These are phyloP conservation scores for Pseudogymnoascus sp. DNA, from an alignment of 2,329 filamentous ascomycete species.

Conservation along the genomic window DNA sequence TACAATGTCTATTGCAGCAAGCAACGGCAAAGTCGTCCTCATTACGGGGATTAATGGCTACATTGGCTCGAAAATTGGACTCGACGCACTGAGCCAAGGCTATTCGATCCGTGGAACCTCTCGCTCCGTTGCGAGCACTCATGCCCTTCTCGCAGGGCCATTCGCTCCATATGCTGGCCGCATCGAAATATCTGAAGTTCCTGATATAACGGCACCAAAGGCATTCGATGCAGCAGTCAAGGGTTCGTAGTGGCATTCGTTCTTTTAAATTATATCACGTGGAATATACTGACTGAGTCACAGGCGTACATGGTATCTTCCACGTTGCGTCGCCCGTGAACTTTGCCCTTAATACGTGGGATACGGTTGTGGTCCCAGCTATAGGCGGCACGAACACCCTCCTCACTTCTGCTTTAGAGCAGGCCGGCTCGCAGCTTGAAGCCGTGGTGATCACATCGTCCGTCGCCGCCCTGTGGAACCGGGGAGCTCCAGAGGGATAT, in stretches of 20 bases:
- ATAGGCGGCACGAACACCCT: neutral
- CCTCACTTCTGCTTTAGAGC: neutral
- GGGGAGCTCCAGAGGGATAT: neutral
- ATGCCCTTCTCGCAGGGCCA: constrained; percentile 21
- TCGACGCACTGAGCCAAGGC: constrained; percentile 21
- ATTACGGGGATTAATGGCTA: constrained; percentile 30
- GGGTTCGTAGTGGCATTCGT: constrained; percentile 13
- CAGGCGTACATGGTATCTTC: constrained; percentile 25
- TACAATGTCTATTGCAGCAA: constrained; percentile 19
- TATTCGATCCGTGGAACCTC: constrained; percentile 26
- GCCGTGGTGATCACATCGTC: neutral
- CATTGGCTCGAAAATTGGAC: constrained; percentile 22
- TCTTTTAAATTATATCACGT: neutral
- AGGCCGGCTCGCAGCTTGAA: neutral
- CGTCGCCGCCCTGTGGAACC: neutral
- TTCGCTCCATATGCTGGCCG: constrained; percentile 21
- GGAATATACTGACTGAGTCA: neutral
- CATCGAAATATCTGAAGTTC: constrained; percentile 22
- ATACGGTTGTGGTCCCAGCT: constrained; percentile 18
- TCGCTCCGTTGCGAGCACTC: constrained; percentile 18
- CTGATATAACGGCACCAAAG: constrained; percentile 23
- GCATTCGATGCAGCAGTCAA: constrained; percentile 24
- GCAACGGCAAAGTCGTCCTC: constrained; percentile 24
- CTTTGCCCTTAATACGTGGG: constrained; percentile 25
- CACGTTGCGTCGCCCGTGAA: constrained; percentile 26